Conservation (phyloP, 805 yeast genomes). For the Metschnikowia reukaufii region DNA sequence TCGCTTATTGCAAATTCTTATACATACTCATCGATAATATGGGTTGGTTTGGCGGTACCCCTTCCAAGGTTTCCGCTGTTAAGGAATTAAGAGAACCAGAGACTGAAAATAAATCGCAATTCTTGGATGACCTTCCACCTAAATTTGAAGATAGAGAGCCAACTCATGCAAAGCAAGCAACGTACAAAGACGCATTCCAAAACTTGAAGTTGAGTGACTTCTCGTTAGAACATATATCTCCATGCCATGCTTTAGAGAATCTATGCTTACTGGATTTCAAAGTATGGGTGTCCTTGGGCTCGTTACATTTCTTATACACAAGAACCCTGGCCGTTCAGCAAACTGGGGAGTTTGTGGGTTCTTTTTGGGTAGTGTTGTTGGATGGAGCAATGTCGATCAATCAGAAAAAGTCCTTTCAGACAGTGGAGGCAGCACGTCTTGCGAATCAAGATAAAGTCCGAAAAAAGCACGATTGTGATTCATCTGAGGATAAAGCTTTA, state of each 20-base stretch:
- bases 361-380: slow-evolving; percentile 72
- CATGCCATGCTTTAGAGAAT: slow-evolving; percentile 80
- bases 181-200: slow-evolving; percentile 40
- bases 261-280: slow-evolving; percentile 72
- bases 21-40: slow-evolving; percentile 17
- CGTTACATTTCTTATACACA: slow-evolving; percentile 65
- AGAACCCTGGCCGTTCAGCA: slow-evolving; percentile 57
- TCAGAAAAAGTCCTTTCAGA: slow-evolving; percentile 65
- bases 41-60: slow-evolving; percentile 46
- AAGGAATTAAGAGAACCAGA: slow-evolving; percentile 25
- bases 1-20: neutral
- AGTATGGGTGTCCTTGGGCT: slow-evolving; percentile 69
- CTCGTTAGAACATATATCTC: slow-evolving; percentile 47
- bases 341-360: slow-evolving; percentile 87
- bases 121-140: slow-evolving; percentile 53
- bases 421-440: slow-evolving; percentile 68
- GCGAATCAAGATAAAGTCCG: slow-evolving; percentile 36
- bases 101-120: slow-evolving; percentile 26
- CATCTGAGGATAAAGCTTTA: slow-evolving; percentile 25
- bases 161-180: slow-evolving; percentile 14
- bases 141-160: slow-evolving; percentile 44
- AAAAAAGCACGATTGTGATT: slow-evolving; percentile 29
- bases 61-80: slow-evolving; percentile 40
- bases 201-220: slow-evolving; percentile 52
- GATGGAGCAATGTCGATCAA: slow-evolving; percentile 89